Percentiles rank a stretch among this genome's conserved stretches.
Conservation (phyloP, 2,329 filamentous ascomycete species). For the Pestalotiopsis sp. region DNA sequence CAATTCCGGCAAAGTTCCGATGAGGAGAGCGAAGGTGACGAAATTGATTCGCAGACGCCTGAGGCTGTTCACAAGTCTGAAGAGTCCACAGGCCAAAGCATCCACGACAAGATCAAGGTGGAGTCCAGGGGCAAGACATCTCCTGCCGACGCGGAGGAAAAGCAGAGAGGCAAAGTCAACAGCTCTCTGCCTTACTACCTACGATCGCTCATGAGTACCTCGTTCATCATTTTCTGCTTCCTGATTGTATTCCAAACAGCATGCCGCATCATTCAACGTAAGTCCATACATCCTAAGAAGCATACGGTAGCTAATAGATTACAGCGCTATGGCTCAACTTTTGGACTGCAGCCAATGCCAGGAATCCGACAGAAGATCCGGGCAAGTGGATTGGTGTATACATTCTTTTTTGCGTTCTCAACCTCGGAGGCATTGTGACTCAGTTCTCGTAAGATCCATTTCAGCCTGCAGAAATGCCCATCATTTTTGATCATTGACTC, state of each 20-base stretch:
- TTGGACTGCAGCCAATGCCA: slow-evolving; percentile 6
- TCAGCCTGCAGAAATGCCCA: neutral
- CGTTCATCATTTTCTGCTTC: slow-evolving; percentile 1
- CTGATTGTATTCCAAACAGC: neutral
- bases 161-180: slow-evolving; percentile 3
- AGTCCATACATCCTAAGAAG: neutral
- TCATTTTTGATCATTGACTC: neutral
- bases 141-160: neutral
- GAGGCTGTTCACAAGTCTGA: neutral
- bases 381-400: slow-evolving; percentile 9
- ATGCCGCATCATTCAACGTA: slow-evolving; percentile 4
- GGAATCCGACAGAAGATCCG: slow-evolving; percentile 2
- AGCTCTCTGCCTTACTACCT: slow-evolving; percentile 9
- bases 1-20: neutral
- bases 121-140: neutral
- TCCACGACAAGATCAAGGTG: neutral
- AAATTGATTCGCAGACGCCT: neutral
- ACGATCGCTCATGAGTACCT: neutral
- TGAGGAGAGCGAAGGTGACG: neutral
- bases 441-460: slow-evolving; percentile 1
- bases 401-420: slow-evolving; percentile 6
- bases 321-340: slow-evolving; percentile 10
- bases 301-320: neutral
- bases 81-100: too few species aligned
- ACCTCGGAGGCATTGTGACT: neutral